A percentile compares a stretch with the other conserved stretches of the same genome.
phyloP scores from a whole-genome alignment of 768 basidiomycete genomes.

The Trametes gibbosa region DNA sequence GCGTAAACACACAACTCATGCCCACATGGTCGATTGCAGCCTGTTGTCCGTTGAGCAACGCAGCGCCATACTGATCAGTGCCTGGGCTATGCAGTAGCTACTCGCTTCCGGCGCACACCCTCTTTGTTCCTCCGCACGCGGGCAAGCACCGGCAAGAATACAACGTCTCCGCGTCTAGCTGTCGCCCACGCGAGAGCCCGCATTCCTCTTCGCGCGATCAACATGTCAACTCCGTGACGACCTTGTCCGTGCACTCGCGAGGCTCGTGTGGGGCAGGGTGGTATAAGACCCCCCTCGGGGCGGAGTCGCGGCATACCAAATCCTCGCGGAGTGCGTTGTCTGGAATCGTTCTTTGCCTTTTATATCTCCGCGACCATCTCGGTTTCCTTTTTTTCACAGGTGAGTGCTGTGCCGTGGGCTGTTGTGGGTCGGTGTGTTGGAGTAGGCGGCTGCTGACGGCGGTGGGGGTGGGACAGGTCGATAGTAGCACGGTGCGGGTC shows the following conservation, averaged over 20 bases:
- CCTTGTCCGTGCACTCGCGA: background rate
- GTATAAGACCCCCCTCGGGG: background rate
- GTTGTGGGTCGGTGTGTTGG: background rate
- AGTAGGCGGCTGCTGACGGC: no score
- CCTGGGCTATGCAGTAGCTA: background rate
- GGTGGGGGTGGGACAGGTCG: background rate
- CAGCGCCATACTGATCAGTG: background rate
- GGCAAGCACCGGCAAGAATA: background rate
- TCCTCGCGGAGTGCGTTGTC: slow-evolving; percentile 7
- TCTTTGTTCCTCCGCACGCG: background rate
- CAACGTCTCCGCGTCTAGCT: background rate
- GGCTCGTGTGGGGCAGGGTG: background rate
- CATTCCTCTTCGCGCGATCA: background rate
- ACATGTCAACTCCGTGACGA: slow-evolving; percentile 8
- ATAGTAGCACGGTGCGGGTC: no score
- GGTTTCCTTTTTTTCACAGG: background rate
- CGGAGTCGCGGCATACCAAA: background rate
- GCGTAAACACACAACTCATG: background rate
- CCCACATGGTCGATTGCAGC: no score
- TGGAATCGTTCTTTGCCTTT: background rate
- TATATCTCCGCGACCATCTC: slow-evolving; percentile 4
- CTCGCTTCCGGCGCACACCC: background rate
- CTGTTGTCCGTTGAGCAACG: background rate
- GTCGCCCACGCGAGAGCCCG: no score
- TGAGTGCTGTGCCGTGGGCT: background rate